Evolutionary conservation across 441 rosid species (phyloP).

Genomic region (Adansonia madagascariensis): DNA sequence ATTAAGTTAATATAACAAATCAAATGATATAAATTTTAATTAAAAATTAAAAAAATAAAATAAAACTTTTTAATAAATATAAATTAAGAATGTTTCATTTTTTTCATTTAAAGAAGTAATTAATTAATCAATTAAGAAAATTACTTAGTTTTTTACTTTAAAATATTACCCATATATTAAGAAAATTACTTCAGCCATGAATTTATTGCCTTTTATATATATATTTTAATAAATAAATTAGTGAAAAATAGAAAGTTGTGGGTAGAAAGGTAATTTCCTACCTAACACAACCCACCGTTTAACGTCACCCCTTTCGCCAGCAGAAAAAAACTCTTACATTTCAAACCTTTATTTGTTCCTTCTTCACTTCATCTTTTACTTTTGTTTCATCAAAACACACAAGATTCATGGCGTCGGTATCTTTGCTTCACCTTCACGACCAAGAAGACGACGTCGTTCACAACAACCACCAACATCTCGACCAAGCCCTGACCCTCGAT

Average conservation of each 20-base stretch:
- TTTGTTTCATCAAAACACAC: background rate
- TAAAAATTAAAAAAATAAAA: too few species aligned
- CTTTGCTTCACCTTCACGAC: conserved; percentile 12
- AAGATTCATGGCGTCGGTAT: conserved; percentile 13
- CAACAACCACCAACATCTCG: background rate
- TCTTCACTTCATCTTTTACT: background rate
- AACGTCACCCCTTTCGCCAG: background rate
- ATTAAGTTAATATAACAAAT: too few species aligned
- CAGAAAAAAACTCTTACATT: background rate
- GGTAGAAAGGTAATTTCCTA: background rate
- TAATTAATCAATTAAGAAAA: too few species aligned
- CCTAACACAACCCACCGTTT: background rate
- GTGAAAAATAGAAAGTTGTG: background rate
- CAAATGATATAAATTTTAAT: too few species aligned
- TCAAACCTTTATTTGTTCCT: background rate
- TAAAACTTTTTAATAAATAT: too few species aligned
- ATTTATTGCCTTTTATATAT: too few species aligned
- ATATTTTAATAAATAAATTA: too few species aligned
- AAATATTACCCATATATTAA: too few species aligned
- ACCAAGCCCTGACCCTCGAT: conserved; percentile 15
- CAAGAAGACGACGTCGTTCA: background rate
- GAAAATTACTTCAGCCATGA: too few species aligned
- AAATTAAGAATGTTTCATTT: too few species aligned
- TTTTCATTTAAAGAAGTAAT: too few species aligned
- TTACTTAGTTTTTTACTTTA: too few species aligned